phyloP scores from a whole-genome alignment of 495 filamentous ascomycete species.

The Terfezia boudieri region DNA sequence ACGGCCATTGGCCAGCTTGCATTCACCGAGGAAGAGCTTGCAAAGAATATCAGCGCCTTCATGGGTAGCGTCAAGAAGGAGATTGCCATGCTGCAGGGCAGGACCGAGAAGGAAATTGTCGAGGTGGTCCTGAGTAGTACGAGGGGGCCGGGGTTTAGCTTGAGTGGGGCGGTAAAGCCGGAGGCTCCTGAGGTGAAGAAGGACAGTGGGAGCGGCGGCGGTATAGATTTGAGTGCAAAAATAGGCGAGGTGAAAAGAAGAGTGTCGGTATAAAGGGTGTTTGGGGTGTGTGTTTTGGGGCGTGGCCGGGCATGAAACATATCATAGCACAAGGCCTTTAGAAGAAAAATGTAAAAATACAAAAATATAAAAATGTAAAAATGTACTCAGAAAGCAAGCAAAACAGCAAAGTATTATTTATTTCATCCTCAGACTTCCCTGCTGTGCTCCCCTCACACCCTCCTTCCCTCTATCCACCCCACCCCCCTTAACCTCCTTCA shows the following conservation, averaged over 20 bases:
- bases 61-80: conserved; percentile 59
- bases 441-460: too few relatives aligned
- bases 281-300: too few relatives aligned
- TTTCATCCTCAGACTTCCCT: neutral
- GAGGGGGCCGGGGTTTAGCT: conserved; percentile 58
- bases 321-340: neutral
- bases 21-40: conserved; percentile 69
- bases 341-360: too few relatives aligned
- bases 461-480: neutral
- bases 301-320: neutral
- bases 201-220: neutral
- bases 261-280: neutral
- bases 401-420: neutral
- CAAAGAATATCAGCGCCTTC: conserved; percentile 61
- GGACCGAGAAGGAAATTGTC: conserved; percentile 54
- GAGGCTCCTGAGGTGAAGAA: neutral
- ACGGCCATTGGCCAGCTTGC: conserved; percentile 77
- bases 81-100: conserved; percentile 42
- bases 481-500: neutral
- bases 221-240: neutral
- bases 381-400: neutral
- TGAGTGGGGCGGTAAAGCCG: conserved; percentile 50
- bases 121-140: conserved; percentile 93
- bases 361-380: neutral
- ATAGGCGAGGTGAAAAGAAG: neutral